Percentiles rank a stretch among this genome's conserved stretches.
Evolutionary conservation across 345 rosid genomes (phyloP).

Genomic region (Cochlearia excelsa): DNA sequence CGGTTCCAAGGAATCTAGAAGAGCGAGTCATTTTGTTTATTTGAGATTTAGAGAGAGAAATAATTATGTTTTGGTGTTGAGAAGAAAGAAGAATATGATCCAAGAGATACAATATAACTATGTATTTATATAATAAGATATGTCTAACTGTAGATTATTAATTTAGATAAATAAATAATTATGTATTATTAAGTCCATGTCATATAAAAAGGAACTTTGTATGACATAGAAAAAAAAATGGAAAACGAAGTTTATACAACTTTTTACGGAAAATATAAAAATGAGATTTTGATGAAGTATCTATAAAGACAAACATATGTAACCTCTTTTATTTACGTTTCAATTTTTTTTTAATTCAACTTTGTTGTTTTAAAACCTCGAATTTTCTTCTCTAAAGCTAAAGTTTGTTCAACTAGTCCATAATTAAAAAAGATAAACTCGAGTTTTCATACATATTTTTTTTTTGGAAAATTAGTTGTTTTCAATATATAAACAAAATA

Average conservation of each 20-base stretch:
- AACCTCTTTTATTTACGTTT: neutral
- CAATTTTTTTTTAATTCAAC: neutral
- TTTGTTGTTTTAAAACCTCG: too few relatives aligned
- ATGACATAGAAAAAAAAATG: neutral
- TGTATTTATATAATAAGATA: neutral
- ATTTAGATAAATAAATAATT: neutral
- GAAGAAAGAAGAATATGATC: slow-evolving; percentile 29
- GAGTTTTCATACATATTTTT: too few relatives aligned
- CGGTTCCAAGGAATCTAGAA: slow-evolving; percentile 38
- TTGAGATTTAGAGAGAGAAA: neutral
- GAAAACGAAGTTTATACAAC: slow-evolving; percentile 5
- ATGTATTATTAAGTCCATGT: slow-evolving; percentile 12
- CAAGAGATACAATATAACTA: neutral
- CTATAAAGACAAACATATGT: slow-evolving; percentile 29
- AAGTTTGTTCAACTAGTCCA: too few relatives aligned
- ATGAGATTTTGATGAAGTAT: slow-evolving; percentile 21
- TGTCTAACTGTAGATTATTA: slow-evolving; percentile 12
- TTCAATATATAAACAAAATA: too few relatives aligned
- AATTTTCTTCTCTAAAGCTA: too few relatives aligned
- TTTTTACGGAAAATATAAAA: neutral
- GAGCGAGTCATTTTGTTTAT: slow-evolving; percentile 38
- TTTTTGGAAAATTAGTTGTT: too few relatives aligned
- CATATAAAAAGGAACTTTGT: slow-evolving; percentile 15
- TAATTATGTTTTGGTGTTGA: neutral
- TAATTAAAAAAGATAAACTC: too few relatives aligned